Percentiles rank a stretch among this genome's conserved stretches.
Evolutionary conservation across 176 grass and related monocot species (phyloP).

Genomic region (Phoenix dactylifera): DNA sequence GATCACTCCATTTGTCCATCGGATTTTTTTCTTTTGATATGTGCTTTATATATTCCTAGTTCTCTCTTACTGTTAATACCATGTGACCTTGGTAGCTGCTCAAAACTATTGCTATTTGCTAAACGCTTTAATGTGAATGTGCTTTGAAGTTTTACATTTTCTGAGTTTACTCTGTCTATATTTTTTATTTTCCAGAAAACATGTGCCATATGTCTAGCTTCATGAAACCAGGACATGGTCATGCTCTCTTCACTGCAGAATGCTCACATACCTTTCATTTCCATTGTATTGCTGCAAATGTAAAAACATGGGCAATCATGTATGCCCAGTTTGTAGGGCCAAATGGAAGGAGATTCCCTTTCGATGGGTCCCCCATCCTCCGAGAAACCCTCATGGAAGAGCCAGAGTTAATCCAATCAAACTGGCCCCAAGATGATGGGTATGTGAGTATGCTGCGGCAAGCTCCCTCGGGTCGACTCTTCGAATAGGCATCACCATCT

Average conservation of each 20-base stretch:
- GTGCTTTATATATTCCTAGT: too few relatives aligned
- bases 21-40: too few relatives aligned
- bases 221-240: conserved; percentile 75
- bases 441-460: conserved; percentile 45
- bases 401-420: conserved; percentile 38
- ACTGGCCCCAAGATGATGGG: conserved; percentile 45
- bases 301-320: conserved; percentile 70
- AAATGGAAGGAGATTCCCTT: conserved; percentile 88
- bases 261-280: conserved; percentile 83
- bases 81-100: too few relatives aligned
- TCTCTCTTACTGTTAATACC: too few relatives aligned
- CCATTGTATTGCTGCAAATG: conserved; percentile 79
- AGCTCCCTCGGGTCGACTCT: conserved; percentile 54
- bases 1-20: too few relatives aligned
- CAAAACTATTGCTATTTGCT: too few relatives aligned
- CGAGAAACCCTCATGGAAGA: conserved; percentile 31
- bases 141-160: not conserved
- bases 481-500: conserved; percentile 46
- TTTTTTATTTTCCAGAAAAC: conserved; percentile 47
- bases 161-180: not conserved
- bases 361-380: conserved; percentile 26
- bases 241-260: conserved; percentile 83
- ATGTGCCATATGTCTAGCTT: conserved; percentile 72
- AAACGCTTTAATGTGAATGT: not conserved
- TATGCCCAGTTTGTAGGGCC: conserved; percentile 54